Percentiles rank a stretch among this genome's conserved stretches.
Conservation (phyloP, 371 early-diverging fungal genomes). For the Syncephalis fuscata region DNA sequence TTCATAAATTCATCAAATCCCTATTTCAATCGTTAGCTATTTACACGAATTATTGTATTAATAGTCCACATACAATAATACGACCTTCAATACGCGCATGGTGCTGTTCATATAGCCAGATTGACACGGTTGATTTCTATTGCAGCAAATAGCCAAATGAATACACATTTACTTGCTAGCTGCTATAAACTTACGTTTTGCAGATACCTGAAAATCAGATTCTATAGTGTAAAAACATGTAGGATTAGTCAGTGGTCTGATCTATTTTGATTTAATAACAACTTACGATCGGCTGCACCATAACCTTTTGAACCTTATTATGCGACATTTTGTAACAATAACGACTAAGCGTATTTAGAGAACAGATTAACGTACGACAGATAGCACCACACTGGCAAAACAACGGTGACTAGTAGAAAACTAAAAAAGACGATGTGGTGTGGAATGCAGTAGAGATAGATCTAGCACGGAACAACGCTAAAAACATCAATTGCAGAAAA, state of each 20-base stretch:
- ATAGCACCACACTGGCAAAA: too few species aligned
- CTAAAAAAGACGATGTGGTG: too few species aligned
- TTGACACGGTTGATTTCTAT: slow-evolving; percentile 74
- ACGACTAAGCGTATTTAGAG: too few species aligned
- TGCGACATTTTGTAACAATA: neutral
- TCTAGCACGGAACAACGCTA: too few species aligned
- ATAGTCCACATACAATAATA: slow-evolving; percentile 36
- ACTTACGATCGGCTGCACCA: slow-evolving; percentile 92
- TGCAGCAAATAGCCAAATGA: slow-evolving; percentile 1
- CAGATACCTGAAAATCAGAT: slow-evolving; percentile 86
- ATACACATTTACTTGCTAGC: neutral
- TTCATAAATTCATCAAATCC: slow-evolving; percentile 98
- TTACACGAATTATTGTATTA: neutral
- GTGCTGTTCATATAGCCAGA: slow-evolving; percentile 84
- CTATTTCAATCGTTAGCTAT: slow-evolving; percentile 19
- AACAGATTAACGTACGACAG: too few species aligned
- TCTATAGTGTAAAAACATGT: slow-evolving; percentile 21
- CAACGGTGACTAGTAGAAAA: too few species aligned
- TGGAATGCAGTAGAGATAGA: too few species aligned
- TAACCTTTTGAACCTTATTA: slow-evolving; percentile 75
- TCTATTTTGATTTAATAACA: neutral
- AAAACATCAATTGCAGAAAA: too few species aligned
- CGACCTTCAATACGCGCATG: slow-evolving; percentile 80
- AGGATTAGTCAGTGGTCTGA: neutral
- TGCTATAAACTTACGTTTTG: slow-evolving; percentile 35